These are phyloP conservation scores for Mycena floridula DNA, from an alignment of 768 basidiomycete species.

Conservation along the genomic window DNA sequence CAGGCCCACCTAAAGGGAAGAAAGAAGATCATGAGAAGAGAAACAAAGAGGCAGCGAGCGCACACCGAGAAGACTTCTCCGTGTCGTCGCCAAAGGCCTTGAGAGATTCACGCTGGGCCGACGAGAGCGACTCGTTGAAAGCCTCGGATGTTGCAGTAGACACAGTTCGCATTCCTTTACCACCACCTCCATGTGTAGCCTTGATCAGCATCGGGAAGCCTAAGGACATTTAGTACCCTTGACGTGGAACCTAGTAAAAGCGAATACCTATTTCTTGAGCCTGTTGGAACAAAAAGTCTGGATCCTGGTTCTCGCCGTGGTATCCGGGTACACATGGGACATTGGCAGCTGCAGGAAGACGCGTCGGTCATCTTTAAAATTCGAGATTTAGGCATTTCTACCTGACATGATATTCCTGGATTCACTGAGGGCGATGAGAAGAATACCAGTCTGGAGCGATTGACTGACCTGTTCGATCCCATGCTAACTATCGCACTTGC, in stretches of 20 bases:
- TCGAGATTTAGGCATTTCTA: slow-evolving; percentile 24
- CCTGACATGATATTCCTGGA: slow-evolving; percentile 93
- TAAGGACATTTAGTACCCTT: slow-evolving; percentile 15
- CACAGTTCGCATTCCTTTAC: slow-evolving; percentile 92
- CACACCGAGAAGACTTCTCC: too few species aligned
- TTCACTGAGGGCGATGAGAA: slow-evolving; percentile 42
- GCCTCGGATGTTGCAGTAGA: slow-evolving; percentile 46
- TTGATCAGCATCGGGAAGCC: slow-evolving; percentile 93
- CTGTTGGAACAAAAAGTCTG: slow-evolving; percentile 58
- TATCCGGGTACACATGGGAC: slow-evolving; percentile 95
- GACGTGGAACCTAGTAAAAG: neutral
- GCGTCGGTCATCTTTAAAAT: slow-evolving; percentile 4
- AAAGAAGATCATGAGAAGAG: too few species aligned
- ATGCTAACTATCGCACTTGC: slow-evolving; percentile 84
- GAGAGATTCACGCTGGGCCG: slow-evolving; percentile 83
- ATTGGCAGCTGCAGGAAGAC: slow-evolving; percentile 70
- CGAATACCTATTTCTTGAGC: slow-evolving; percentile 63
- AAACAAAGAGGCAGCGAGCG: too few species aligned
- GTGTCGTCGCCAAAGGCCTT: slow-evolving; percentile 87
- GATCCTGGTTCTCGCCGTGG: slow-evolving; percentile 79
- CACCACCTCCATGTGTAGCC: slow-evolving; percentile 93
- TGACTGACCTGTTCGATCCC: slow-evolving; percentile 84
- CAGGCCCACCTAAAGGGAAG: too few species aligned
- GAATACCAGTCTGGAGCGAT: slow-evolving; percentile 15
- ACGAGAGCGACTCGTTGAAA: slow-evolving; percentile 74